Evolutionary conservation across 1,284 basidiomycete genomes (phyloP), one percentile per base, ranked within the genome.

Genomic region (Fomitopsis betulina): DNA sequence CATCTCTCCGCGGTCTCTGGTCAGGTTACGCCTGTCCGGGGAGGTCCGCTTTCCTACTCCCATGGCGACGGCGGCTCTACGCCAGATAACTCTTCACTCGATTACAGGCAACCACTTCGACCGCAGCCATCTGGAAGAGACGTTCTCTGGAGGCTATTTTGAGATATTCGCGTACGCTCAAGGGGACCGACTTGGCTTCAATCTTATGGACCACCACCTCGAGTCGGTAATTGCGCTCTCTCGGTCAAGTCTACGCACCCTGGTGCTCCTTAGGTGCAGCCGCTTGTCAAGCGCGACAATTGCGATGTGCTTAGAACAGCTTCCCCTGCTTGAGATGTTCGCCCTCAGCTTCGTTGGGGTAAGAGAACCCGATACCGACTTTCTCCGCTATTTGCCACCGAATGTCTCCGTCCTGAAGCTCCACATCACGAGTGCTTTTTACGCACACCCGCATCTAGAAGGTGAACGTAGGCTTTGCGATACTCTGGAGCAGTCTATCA

Each of bases 21-120:
- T 66, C 42, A 64, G 60, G 3, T 60, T 79, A 12, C 74, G 74
- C n/a, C 62, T 78, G 19, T 76, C 76, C 15, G 76, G 75, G 47
- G 62, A 68, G 59, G 71, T 68, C 62, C 67, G 58, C 52, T 63
- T 73, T 53, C 51, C 58, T 17, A n/a, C 55, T 45, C 10, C 59
- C 0, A 39, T 59, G 3, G 43, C 57, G 32, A 59, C 70, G 17
- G 71, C 72, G 7, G 57, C 60, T n/a, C 67, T 77, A 37, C 68
- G 67, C 17, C 62, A 69, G 35, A 67, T 77, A 57, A 64, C 64
- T 5, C 67, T 79, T 17, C 56, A 65, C 49, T 71, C 69, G 33
- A 65, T 77, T 33, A 74, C 71, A 12, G 72, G 73, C 47, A 75
- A 70, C 55, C 67, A 68, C 50, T 73, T 79, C 58, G 76, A 80